These are phyloP conservation scores for Eragrostis nindensis DNA, from an alignment of 176 grass and related monocot species.

Conservation along the genomic window DNA sequence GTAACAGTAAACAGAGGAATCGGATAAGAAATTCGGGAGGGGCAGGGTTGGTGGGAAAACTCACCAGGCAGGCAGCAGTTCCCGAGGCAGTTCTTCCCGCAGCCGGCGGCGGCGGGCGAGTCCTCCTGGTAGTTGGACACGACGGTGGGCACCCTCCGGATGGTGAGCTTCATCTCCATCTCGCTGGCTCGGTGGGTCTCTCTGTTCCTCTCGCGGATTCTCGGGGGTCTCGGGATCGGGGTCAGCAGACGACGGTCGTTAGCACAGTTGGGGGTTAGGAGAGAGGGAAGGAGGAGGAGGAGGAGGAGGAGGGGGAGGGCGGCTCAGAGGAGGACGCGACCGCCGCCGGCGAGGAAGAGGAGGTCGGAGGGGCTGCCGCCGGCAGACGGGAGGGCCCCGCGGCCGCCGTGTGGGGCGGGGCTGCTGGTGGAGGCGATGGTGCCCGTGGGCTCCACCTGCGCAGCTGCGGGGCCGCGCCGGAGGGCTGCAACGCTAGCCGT, in stretches of 20 bases:
- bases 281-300: background rate
- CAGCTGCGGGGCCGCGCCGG: constrained; percentile 77
- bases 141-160: constrained; percentile 89
- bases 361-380: constrained; percentile 97
- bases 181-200: background rate
- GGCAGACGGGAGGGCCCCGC: constrained; percentile 88
- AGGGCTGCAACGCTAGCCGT: constrained; percentile 89
- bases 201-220: constrained; percentile 28
- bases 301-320: no score
- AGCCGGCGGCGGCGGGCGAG: constrained; percentile 38
- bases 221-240: constrained; percentile 2
- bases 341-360: constrained; percentile 97
- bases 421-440: constrained; percentile 45
- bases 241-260: background rate
- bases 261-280: background rate
- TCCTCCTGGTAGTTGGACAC: constrained; percentile 98
- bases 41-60: background rate
- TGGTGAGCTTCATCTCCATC: constrained; percentile 87
- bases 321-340: constrained; percentile 39
- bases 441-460: constrained; percentile 70
- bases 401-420: constrained; percentile 90
- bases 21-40: background rate
- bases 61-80: constrained; percentile 92
- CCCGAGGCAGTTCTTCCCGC: constrained; percentile 88
- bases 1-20: background rate